Conservation (phyloP, 306 rosid species). For the Lathyrus oleraceus region DNA sequence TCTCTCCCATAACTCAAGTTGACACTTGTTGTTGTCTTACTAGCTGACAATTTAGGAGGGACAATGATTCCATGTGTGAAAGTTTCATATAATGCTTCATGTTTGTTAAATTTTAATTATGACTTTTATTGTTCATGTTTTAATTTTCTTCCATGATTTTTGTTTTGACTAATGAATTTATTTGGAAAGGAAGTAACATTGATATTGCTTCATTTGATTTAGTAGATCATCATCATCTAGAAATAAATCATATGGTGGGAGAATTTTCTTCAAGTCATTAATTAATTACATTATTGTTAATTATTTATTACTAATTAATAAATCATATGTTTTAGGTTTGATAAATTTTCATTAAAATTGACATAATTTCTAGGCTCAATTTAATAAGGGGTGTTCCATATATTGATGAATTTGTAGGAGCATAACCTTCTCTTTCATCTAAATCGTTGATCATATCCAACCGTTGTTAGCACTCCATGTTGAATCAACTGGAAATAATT, state of each 20-base stretch:
- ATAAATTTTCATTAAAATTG: no score
- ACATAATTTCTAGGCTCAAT: no score
- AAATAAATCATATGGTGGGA: slow-evolving; percentile 13
- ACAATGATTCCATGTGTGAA: slow-evolving; percentile 46
- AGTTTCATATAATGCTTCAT: slow-evolving; percentile 35
- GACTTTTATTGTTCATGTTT: slow-evolving; percentile 13
- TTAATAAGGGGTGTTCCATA: no score
- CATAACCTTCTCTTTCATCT: no score
- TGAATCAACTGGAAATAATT: no score
- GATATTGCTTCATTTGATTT: slow-evolving; percentile 22
- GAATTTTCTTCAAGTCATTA: neutral
- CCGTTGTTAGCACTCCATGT: no score
- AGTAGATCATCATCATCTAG: slow-evolving; percentile 1
- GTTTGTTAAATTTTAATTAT: slow-evolving; percentile 35
- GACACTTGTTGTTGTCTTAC: slow-evolving; percentile 4
- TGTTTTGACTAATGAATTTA: slow-evolving; percentile 20
- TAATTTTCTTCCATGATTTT: slow-evolving; percentile 35
- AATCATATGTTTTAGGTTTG: neutral
- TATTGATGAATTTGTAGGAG: no score
- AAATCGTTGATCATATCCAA: no score
- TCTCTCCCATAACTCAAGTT: slow-evolving; percentile 22
- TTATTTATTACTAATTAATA: neutral
- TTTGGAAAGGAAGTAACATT: slow-evolving; percentile 37
- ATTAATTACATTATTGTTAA: neutral
- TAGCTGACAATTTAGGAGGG: slow-evolving; percentile 33